Evolutionary conservation across 345 rosid genomes (phyloP).

Genomic region (Noccaea bulbosa): DNA sequence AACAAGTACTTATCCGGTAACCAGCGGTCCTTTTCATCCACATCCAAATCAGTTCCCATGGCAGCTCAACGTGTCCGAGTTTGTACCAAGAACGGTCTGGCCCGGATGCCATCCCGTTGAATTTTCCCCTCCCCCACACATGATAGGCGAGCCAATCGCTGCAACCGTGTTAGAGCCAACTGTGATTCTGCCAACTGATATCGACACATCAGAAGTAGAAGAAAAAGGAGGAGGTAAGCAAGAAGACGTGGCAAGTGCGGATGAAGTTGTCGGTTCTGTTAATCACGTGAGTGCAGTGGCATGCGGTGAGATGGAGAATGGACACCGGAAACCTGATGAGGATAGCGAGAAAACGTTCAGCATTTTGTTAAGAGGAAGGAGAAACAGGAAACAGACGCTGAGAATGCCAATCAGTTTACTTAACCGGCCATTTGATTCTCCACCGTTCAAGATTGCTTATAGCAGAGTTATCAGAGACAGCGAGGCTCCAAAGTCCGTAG

Average conservation of each 20-base stretch:
- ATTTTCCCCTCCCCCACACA: slow-evolving; percentile 64
- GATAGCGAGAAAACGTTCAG: slow-evolving; percentile 84
- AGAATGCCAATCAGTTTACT: slow-evolving; percentile 94
- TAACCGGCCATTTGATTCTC: slow-evolving; percentile 87
- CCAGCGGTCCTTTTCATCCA: slow-evolving; percentile 72
- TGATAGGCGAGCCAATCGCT: slow-evolving; percentile 62
- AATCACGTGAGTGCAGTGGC: slow-evolving; percentile 42
- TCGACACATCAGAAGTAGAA: slow-evolving; percentile 54
- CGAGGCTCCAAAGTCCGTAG: slow-evolving; percentile 64
- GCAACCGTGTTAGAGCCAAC: slow-evolving; percentile 57
- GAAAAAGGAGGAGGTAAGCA: slow-evolving; percentile 48
- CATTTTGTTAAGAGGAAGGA: slow-evolving; percentile 84
- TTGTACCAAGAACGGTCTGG: slow-evolving; percentile 76
- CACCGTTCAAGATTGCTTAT: slow-evolving; percentile 72
- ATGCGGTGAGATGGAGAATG: slow-evolving; percentile 51
- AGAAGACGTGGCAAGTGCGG: slow-evolving; percentile 25
- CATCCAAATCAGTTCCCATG: slow-evolving; percentile 89
- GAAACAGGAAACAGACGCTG: slow-evolving; percentile 85
- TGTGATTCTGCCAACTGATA: slow-evolving; percentile 53
- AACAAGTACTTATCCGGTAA: slow-evolving; percentile 72
- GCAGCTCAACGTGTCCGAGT: slow-evolving; percentile 74
- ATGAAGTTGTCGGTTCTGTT: slow-evolving; percentile 38
- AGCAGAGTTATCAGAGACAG: slow-evolving; percentile 84
- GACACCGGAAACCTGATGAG: slow-evolving; percentile 40
- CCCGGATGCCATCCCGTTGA: slow-evolving; percentile 71